Conservation (phyloP, 306 rosid genomes). For the Gastrolobium villosum region DNA sequence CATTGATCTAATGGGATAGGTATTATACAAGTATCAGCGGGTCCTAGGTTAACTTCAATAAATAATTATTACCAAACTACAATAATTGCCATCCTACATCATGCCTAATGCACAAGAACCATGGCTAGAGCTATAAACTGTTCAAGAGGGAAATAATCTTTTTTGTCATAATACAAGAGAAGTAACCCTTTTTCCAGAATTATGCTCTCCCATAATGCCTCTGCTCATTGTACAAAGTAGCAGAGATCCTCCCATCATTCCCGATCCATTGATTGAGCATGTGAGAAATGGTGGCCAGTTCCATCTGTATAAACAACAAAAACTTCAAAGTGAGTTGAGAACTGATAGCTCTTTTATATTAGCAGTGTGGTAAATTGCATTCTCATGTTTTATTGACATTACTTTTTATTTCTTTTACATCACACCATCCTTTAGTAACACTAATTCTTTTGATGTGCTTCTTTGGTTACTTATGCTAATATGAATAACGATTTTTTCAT, state of each 20-base stretch:
- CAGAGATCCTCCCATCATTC: slow-evolving; percentile 45
- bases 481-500: not conserved
- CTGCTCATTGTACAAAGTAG: slow-evolving; percentile 39
- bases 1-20: slow-evolving; percentile 55
- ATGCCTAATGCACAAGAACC: slow-evolving; percentile 54
- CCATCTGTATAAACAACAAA: slow-evolving; percentile 58
- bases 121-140: slow-evolving; percentile 58
- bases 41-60: slow-evolving; percentile 62
- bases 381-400: slow-evolving; percentile 16
- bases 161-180: slow-evolving; percentile 55
- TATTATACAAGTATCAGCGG: slow-evolving; percentile 59
- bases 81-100: slow-evolving; percentile 53
- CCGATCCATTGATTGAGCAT: slow-evolving; percentile 70
- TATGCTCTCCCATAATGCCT: slow-evolving; percentile 21
- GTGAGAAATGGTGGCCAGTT: slow-evolving; percentile 71
- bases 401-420: not conserved
- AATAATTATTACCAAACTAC: slow-evolving; percentile 66
- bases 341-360: slow-evolving; percentile 1
- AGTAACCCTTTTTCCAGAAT: slow-evolving; percentile 47
- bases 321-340: slow-evolving; percentile 36
- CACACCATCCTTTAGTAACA: slow-evolving; percentile 3
- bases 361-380: not conserved
- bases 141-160: slow-evolving; percentile 46
- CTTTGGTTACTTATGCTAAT: not conserved
- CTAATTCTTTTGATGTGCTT: not conserved